Conservation (phyloP, 2,329 filamentous ascomycete species). For the Aspergillus arachidicola region DNA sequence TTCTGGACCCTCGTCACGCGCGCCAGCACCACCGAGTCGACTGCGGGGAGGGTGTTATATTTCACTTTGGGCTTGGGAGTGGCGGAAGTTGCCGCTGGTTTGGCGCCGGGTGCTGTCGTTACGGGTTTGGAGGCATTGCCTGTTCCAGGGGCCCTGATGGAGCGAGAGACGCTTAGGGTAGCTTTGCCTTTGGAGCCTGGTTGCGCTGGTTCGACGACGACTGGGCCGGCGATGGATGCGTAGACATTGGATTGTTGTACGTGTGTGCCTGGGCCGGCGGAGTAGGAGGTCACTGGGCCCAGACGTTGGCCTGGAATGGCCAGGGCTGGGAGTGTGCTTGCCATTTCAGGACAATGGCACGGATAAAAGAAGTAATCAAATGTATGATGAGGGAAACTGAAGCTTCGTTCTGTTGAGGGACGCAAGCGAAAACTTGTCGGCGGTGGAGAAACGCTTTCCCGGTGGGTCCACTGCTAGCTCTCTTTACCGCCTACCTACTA, state of each 20-base stretch:
- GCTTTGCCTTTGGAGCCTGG: conserved; percentile 35
- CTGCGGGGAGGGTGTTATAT: conserved; percentile 77
- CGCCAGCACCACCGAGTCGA: conserved; percentile 78
- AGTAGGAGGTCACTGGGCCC: conserved; percentile 66
- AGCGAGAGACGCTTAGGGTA: conserved; percentile 43
- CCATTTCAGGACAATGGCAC: conserved; percentile 23
- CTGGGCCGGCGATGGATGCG: conserved; percentile 78
- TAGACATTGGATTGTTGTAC: conserved; percentile 73
- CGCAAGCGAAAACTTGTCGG: conserved; percentile 4
- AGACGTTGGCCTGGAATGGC: conserved; percentile 83
- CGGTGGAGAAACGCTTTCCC: background rate
- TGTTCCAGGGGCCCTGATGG: conserved; percentile 5
- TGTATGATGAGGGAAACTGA: background rate
- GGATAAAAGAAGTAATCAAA: background rate
- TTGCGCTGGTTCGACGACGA: conserved; percentile 56
- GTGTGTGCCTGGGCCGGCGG: conserved; percentile 81
- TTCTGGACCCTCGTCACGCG: conserved; percentile 83
- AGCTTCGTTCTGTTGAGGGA: conserved; percentile 1
- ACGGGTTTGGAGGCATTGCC: background rate
- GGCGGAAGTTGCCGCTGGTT: conserved; percentile 3
- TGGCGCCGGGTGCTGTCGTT: conserved; percentile 3
- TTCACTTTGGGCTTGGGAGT: conserved; percentile 44
- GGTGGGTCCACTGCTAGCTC: background rate
- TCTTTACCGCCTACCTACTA: background rate
- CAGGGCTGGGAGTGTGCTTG: conserved; percentile 46